A percentile compares a stretch with the other conserved stretches of the same genome.
These are phyloP conservation scores for Candida andamanensis DNA, from an alignment of 805 yeast species.

Conservation along the genomic window DNA sequence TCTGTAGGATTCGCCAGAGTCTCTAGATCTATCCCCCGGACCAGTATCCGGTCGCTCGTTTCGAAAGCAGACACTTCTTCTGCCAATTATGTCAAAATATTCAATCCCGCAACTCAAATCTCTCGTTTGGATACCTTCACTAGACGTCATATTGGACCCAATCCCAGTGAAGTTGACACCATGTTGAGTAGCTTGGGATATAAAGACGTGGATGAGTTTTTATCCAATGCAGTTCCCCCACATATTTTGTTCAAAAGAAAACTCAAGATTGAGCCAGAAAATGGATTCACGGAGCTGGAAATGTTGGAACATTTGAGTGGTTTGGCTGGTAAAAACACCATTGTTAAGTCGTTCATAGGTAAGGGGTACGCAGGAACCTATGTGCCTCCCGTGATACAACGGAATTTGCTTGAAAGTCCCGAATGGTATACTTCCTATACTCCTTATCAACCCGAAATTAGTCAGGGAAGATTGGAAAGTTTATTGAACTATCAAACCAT, in stretches of 20 bases:
- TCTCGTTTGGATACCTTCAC: constrained; percentile 71
- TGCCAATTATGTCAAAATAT: constrained; percentile 43
- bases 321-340: constrained; percentile 71
- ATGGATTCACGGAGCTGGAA: constrained; percentile 79
- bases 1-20: constrained; percentile 1
- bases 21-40: background rate
- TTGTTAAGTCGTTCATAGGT: constrained; percentile 77
- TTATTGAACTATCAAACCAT: constrained; percentile 91
- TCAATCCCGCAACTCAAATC: constrained; percentile 22
- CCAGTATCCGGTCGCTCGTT: background rate
- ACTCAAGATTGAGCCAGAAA: constrained; percentile 57
- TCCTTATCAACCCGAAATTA: constrained; percentile 97
- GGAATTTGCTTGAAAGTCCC: constrained; percentile 88
- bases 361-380: constrained; percentile 91
- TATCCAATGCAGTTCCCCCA: constrained; percentile 69
- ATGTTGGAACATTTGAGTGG: constrained; percentile 63
- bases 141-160: constrained; percentile 88
- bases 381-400: constrained; percentile 86
- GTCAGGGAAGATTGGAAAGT: constrained; percentile 93
- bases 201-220: constrained; percentile 63
- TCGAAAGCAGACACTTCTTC: constrained; percentile 50
- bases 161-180: constrained; percentile 50
- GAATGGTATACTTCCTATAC: constrained; percentile 99
- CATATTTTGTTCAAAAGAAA: constrained; percentile 67
- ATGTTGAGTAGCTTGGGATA: constrained; percentile 70